These are phyloP conservation scores for Colletotrichum lentis DNA, from an alignment of 2,329 filamentous ascomycete genomes.

Conservation along the genomic window DNA sequence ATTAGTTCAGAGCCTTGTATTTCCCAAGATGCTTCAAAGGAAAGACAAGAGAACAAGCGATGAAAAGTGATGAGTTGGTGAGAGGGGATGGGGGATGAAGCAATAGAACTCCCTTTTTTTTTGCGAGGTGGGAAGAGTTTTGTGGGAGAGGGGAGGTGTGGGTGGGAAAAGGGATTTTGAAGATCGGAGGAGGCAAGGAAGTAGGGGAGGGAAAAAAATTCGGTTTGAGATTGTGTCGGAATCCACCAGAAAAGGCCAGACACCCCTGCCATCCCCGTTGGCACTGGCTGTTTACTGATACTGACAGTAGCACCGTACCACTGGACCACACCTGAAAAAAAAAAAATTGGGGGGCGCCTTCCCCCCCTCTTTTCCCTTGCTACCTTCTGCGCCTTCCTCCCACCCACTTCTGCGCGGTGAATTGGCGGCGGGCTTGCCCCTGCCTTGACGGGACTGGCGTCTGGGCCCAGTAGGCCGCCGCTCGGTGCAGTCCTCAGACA, in stretches of 20 bases:
- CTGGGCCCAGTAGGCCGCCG: background rate
- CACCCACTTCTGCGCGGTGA: background rate
- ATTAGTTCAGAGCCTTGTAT: constrained; percentile 40
- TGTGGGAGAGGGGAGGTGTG: constrained; percentile 39
- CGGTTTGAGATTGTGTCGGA: constrained; percentile 45
- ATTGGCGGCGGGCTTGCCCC: constrained; percentile 2
- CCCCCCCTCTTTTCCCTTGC: constrained; percentile 16
- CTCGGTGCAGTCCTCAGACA: constrained; percentile 1
- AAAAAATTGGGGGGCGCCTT: constrained; percentile 28
- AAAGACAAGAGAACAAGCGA: constrained; percentile 53
- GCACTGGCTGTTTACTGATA: constrained; percentile 16
- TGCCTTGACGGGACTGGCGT: constrained; percentile 14
- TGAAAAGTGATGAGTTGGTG: constrained; percentile 38
- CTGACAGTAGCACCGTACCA: constrained; percentile 6
- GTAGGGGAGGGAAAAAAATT: constrained; percentile 47
- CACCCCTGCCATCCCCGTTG: constrained; percentile 35
- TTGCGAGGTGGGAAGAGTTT: constrained; percentile 44
- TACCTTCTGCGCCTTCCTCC: background rate
- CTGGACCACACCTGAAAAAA: background rate
- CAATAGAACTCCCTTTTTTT: constrained; percentile 43
- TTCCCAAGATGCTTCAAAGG: constrained; percentile 57
- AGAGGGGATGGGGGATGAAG: constrained; percentile 41
- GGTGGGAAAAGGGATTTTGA: constrained; percentile 43
- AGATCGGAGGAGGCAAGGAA: constrained; percentile 45
- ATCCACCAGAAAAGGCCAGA: constrained; percentile 45